Percentiles rank a stretch among this genome's conserved stretches.
Evolutionary conservation across 2,329 filamentous ascomycete genomes (phyloP).

Genomic region (Exophiala sp.): DNA sequence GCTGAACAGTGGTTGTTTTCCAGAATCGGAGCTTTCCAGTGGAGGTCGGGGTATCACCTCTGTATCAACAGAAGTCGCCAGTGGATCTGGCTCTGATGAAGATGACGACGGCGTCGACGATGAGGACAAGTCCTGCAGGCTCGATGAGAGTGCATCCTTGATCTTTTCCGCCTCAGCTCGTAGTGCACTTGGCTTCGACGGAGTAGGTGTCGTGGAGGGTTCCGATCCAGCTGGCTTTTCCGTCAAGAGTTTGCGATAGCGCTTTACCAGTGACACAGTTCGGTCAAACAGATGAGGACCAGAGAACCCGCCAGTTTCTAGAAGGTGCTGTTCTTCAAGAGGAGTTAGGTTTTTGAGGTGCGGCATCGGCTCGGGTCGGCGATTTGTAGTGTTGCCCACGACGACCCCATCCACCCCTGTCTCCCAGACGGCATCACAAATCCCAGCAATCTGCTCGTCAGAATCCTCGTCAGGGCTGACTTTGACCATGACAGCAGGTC

Average conservation of each 20-base stretch:
- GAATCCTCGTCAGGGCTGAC: slow-evolving; percentile 94
- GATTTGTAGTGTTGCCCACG: slow-evolving; percentile 94
- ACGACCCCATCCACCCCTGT: slow-evolving; percentile 93
- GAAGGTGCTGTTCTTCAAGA: slow-evolving; percentile 64
- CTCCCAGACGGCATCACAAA: slow-evolving; percentile 76
- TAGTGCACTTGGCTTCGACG: slow-evolving; percentile 9
- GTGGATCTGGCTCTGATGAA: not conserved
- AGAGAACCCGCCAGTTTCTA: slow-evolving; percentile 83
- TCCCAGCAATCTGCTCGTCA: slow-evolving; percentile 77
- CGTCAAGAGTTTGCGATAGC: slow-evolving; percentile 71
- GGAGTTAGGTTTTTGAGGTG: slow-evolving; percentile 61
- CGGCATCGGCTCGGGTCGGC: slow-evolving; percentile 68
- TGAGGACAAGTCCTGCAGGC: not conserved
- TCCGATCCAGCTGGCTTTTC: slow-evolving; percentile 26
- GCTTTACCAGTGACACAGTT: slow-evolving; percentile 72
- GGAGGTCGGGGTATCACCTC: slow-evolving; percentile 9
- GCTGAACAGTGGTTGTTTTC: slow-evolving; percentile 20
- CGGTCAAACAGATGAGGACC: slow-evolving; percentile 83
- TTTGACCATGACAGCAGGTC: slow-evolving; percentile 92
- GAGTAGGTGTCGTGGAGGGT: not conserved
- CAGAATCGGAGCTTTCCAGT: slow-evolving; percentile 13
- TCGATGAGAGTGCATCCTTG: slow-evolving; percentile 9
- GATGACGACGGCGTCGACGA: not conserved
- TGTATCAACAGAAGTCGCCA: slow-evolving; percentile 18
- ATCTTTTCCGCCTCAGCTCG: slow-evolving; percentile 18